Conservation (phyloP, 164 flowering plant genomes). For the Euptelea pleiosperma region DNA sequence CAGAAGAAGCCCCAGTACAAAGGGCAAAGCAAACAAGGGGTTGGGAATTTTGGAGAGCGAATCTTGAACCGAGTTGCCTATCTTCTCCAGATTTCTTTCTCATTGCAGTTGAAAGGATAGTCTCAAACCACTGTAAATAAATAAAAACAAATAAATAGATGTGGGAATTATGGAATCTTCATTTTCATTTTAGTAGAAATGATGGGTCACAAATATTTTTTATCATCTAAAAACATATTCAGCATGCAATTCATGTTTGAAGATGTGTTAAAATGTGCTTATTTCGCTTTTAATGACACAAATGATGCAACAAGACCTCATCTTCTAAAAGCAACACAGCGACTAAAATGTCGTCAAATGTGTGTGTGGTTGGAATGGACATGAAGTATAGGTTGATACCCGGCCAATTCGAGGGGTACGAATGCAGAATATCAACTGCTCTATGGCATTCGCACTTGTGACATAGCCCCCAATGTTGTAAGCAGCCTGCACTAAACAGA, state of each 20-base stretch:
- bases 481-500: slow-evolving; percentile 78
- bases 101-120: slow-evolving; percentile 68
- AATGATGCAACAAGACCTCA: no score
- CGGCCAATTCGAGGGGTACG: slow-evolving; percentile 61
- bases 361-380: neutral
- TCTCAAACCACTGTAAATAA: slow-evolving; percentile 70
- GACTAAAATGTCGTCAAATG: no score
- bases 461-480: slow-evolving; percentile 78
- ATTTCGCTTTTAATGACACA: no score
- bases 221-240: no score
- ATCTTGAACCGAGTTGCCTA: slow-evolving; percentile 49
- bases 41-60: slow-evolving; percentile 40
- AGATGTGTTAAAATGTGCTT: no score
- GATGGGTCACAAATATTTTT: neutral
- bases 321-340: no score
- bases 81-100: slow-evolving; percentile 74
- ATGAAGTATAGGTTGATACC: slow-evolving; percentile 35
- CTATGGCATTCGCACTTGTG: slow-evolving; percentile 71
- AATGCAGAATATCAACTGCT: slow-evolving; percentile 65
- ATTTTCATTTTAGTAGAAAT: neutral
- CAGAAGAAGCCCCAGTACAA: slow-evolving; percentile 77
- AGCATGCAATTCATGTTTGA: no score
- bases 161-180: neutral
- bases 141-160: slow-evolving; percentile 2
- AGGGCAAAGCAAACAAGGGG: slow-evolving; percentile 74